Conservation (phyloP, 2,329 filamentous ascomycete genomes). For the Colletotrichum lentis region DNA sequence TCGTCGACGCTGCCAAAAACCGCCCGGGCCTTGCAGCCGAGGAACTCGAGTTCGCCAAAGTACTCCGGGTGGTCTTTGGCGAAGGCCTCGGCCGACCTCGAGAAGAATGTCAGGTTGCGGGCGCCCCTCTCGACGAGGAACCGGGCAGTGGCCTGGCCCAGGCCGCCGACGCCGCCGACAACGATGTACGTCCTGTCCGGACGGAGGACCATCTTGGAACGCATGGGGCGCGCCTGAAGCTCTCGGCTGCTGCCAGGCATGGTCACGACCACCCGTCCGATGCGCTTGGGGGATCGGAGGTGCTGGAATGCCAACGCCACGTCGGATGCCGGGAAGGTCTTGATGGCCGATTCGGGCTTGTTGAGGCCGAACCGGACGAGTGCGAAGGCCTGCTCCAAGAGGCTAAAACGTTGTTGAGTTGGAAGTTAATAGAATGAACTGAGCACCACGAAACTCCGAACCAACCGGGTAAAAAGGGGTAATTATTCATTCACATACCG, state of each 20-base stretch:
- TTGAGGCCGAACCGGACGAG: constrained; percentile 17
- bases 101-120: constrained; percentile 43
- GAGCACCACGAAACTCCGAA: too few species aligned
- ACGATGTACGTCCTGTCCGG: constrained; percentile 43
- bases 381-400: constrained; percentile 22
- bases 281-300: constrained; percentile 54
- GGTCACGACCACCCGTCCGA: constrained; percentile 54
- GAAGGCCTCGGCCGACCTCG: constrained; percentile 40
- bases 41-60: constrained; percentile 39
- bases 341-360: constrained; percentile 38
- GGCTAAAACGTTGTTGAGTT: background rate
- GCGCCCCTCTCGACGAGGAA: constrained; percentile 46
- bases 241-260: constrained; percentile 24
- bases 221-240: background rate
- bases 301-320: constrained; percentile 52
- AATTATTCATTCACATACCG: too few species aligned
- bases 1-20: constrained; percentile 48
- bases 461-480: too few species aligned
- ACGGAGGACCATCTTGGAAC: background rate
- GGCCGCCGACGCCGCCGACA: constrained; percentile 46
- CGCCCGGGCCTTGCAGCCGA: constrained; percentile 42
- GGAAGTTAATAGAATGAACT: too few species aligned
- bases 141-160: constrained; percentile 43
- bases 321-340: constrained; percentile 41
- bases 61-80: constrained; percentile 1